Percentiles rank a stretch among this genome's conserved stretches.
phyloP scores from a whole-genome alignment of 371 early-diverging fungal species.

The Apophysomyces sp. region DNA sequence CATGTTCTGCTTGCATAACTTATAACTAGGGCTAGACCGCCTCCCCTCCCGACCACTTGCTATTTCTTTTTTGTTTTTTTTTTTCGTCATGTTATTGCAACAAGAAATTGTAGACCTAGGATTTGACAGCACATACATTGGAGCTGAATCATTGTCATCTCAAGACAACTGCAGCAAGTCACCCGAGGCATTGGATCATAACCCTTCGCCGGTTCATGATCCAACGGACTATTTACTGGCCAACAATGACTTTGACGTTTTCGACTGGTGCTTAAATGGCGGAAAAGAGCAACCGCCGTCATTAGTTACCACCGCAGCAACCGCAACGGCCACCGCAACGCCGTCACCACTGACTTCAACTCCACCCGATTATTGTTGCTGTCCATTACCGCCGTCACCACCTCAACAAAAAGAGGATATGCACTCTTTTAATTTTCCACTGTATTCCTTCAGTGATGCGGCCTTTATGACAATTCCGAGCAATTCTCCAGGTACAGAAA shows the following conservation, averaged over 20 bases:
- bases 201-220: neutral
- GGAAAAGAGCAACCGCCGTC: neutral
- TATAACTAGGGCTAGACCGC: neutral
- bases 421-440: neutral
- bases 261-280: neutral
- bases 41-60: neutral
- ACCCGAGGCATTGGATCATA: neutral
- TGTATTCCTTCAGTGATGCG: neutral
- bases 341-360: neutral
- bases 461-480: neutral
- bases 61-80: neutral
- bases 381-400: neutral
- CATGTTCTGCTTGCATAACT: neutral
- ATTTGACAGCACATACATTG: neutral
- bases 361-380: neutral
- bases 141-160: neutral
- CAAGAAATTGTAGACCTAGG: neutral
- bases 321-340: neutral
- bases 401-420: neutral
- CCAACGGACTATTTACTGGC: neutral
- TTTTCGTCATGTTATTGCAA: neutral
- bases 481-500: neutral
- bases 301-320: neutral
- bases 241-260: neutral
- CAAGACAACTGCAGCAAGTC: neutral